Percentiles rank a stretch among this genome's conserved stretches.
phyloP scores from a whole-genome alignment of 805 yeast species.

The Candida ficus region DNA sequence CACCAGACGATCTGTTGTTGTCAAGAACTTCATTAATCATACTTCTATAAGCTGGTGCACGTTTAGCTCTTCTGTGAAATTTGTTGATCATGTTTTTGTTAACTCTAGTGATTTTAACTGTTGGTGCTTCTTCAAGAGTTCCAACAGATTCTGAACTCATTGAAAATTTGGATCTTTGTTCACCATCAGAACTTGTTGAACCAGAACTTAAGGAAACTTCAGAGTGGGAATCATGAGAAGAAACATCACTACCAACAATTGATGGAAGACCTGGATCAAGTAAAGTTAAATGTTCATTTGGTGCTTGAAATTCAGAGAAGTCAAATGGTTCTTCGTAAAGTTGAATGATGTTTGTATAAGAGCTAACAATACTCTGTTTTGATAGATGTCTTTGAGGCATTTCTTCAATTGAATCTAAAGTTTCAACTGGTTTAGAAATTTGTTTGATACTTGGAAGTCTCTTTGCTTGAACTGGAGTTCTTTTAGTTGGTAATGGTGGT shows the following conservation, averaged over 20 bases:
- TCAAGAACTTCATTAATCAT: constrained; percentile 3
- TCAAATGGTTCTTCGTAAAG: neutral
- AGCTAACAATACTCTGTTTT: neutral
- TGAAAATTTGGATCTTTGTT: neutral
- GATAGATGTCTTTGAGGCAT: no score
- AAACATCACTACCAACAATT: neutral
- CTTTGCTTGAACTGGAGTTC: neutral
- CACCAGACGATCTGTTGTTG: neutral
- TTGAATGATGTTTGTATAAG: constrained; percentile 8
- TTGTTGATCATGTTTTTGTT: no score
- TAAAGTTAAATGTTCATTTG: neutral
- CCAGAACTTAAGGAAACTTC: neutral
- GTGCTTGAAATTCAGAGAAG: neutral
- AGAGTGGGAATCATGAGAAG: neutral
- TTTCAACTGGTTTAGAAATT: neutral
- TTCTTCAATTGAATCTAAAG: neutral
- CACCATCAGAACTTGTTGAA: neutral
- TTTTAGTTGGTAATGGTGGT: neutral
- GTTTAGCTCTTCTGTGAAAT: no score
- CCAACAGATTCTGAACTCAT: neutral
- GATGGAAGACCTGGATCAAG: neutral
- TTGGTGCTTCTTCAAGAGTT: neutral
- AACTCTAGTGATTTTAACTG: neutral
- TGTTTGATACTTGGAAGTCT: constrained; percentile 1
- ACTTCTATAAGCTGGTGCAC: neutral